phyloP scores from a whole-genome alignment of 2,329 filamentous ascomycete species.

The Fusarium lyarnte region DNA sequence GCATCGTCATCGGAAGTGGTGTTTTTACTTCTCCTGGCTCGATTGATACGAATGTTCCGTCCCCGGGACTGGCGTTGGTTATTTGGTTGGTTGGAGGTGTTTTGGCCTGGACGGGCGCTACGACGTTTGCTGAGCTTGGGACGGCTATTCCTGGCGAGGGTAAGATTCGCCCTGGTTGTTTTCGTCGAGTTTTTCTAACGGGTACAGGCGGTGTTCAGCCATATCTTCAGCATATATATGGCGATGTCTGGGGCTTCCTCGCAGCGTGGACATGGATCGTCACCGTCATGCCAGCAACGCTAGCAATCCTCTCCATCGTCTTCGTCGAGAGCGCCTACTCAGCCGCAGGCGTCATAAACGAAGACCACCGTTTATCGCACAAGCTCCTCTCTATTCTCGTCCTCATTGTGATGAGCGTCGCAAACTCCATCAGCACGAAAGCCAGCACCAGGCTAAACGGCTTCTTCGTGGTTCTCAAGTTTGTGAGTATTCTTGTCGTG shows the following conservation, averaged over 20 bases:
- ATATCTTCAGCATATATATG: slow-evolving; percentile 69
- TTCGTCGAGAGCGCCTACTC: slow-evolving; percentile 70
- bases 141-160: slow-evolving; percentile 70
- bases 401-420: slow-evolving; percentile 57
- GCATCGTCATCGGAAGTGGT: slow-evolving; percentile 71
- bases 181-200: neutral
- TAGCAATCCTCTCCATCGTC: slow-evolving; percentile 71
- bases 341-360: slow-evolving; percentile 57
- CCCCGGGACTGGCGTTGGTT: slow-evolving; percentile 65
- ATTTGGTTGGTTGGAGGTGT: slow-evolving; percentile 71
- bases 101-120: slow-evolving; percentile 71
- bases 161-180: slow-evolving; percentile 24
- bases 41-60: slow-evolving; percentile 71
- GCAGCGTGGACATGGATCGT: slow-evolving; percentile 74
- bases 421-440: slow-evolving; percentile 66
- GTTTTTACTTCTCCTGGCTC: slow-evolving; percentile 72
- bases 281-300: slow-evolving; percentile 70
- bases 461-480: slow-evolving; percentile 66
- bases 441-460: slow-evolving; percentile 64
- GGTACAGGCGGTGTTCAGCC: slow-evolving; percentile 66
- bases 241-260: slow-evolving; percentile 69
- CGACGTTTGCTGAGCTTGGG: slow-evolving; percentile 70
- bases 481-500: slow-evolving; percentile 58
- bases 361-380: slow-evolving; percentile 55
- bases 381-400: slow-evolving; percentile 63